Percentiles rank a stretch among this genome's conserved stretches.
phyloP scores from a whole-genome alignment of 2,329 filamentous ascomycete genomes.

The Passalora sequoiae region DNA sequence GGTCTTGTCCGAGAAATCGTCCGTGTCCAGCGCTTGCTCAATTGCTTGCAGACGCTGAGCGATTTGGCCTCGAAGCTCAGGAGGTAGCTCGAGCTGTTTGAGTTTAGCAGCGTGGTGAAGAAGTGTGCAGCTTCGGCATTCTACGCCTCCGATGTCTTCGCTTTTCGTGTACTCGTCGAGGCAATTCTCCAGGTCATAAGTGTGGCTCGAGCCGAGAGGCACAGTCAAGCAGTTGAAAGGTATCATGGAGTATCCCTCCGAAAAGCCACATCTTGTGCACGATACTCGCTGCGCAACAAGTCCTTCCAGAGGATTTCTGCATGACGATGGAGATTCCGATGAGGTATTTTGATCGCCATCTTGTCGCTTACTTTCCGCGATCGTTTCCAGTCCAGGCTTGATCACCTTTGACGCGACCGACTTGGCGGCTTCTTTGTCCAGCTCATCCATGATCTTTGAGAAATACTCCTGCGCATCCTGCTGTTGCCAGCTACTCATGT shows the following conservation, averaged over 20 bases:
- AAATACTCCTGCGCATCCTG: conserved; percentile 98
- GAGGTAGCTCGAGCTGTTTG: conserved; percentile 43
- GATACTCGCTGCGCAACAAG: conserved; percentile 82
- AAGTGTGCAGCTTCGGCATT: conserved; percentile 87
- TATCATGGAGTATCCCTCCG: conserved; percentile 81
- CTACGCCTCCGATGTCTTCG: conserved; percentile 81
- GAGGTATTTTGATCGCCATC: conserved; percentile 4
- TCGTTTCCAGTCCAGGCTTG: conserved; percentile 27
- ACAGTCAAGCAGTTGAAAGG: conserved; percentile 93
- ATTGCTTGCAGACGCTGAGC: conserved; percentile 59
- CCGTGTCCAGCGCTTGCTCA: conserved; percentile 66
- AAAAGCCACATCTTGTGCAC: conserved; percentile 78
- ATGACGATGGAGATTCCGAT: conserved; percentile 16
- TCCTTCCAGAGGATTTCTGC: conserved; percentile 78
- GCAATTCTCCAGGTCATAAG: conserved; percentile 70
- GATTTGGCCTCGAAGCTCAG: conserved; percentile 41
- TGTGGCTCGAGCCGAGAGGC: conserved; percentile 61
- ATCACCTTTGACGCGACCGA: conserved; percentile 18
- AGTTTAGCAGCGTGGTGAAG: conserved; percentile 53
- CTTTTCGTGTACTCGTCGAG: conserved; percentile 79
- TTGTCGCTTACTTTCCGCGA: conserved; percentile 15
- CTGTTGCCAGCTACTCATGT: conserved; percentile 91
- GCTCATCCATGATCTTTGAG: conserved; percentile 61
- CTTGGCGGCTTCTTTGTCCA: conserved; percentile 56
- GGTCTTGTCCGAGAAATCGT: conserved; percentile 64